A percentile compares a stretch with the other conserved stretches of the same genome.
Evolutionary conservation across 192 early-diverging fungal genomes (phyloP).

Genomic region (Backusella morwellensis): DNA sequence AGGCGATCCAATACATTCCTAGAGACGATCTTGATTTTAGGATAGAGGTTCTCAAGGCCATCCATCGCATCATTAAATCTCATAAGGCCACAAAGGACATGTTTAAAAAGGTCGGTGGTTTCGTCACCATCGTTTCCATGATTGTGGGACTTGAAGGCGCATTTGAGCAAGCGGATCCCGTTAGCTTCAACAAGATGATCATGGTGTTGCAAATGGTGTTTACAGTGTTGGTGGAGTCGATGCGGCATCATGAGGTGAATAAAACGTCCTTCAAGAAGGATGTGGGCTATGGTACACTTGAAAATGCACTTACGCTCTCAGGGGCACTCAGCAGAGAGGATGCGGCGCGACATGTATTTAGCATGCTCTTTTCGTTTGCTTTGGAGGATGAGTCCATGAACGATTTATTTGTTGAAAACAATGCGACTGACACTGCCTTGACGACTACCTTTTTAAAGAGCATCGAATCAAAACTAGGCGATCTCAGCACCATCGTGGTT

Average conservation of each 20-base stretch:
- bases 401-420: constrained; percentile 38
- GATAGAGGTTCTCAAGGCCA: constrained; percentile 48
- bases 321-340: constrained; percentile 41
- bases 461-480: constrained; percentile 15
- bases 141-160: constrained; percentile 52
- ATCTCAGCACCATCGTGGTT: neutral
- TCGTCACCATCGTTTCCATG: constrained; percentile 55
- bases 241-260: constrained; percentile 48
- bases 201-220: constrained; percentile 45
- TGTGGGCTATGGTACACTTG: constrained; percentile 51
- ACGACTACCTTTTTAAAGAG: neutral
- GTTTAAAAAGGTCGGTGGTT: constrained; percentile 58
- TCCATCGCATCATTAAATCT: constrained; percentile 45
- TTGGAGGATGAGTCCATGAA: constrained; percentile 45
- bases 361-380: constrained; percentile 56
- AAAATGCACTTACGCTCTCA: constrained; percentile 55
- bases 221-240: constrained; percentile 47
- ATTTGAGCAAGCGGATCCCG: constrained; percentile 15
- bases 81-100: constrained; percentile 50
- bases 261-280: constrained; percentile 45
- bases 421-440: neutral
- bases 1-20: constrained; percentile 52
- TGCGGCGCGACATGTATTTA: constrained; percentile 43
- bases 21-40: constrained; percentile 54
- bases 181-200: constrained; percentile 32